Conservation (phyloP, 441 rosid genomes). For the Pelargonium australe region DNA sequence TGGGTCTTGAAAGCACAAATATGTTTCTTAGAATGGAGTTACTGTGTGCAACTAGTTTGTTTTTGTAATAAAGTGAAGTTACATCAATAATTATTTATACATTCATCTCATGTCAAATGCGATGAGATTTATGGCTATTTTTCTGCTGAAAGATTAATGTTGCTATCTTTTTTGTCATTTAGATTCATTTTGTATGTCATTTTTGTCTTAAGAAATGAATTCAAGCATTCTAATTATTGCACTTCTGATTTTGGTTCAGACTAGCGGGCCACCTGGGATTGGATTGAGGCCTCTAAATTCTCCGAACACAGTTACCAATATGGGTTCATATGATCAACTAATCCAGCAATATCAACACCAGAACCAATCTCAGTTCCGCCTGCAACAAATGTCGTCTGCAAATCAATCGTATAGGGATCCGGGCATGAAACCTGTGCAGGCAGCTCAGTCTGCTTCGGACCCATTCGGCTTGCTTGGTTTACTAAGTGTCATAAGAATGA, state of each 20-base stretch:
- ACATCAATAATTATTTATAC: too few species aligned
- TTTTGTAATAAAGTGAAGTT: not conserved
- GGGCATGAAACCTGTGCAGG: conserved; percentile 62
- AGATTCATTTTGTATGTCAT: not conserved
- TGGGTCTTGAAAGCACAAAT: not conserved
- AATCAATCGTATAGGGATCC: conserved; percentile 82
- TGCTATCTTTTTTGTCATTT: not conserved
- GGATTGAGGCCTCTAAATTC: conserved; percentile 85
- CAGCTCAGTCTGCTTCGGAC: conserved; percentile 62
- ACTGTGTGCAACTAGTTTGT: not conserved
- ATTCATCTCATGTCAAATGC: not conserved
- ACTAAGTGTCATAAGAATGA: conserved; percentile 66
- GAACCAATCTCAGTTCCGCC: conserved; percentile 70
- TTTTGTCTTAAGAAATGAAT: not conserved
- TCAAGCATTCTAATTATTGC: not conserved
- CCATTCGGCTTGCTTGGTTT: conserved; percentile 89
- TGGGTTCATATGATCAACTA: conserved; percentile 70
- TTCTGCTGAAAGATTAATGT: not conserved
- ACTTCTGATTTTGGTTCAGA: conserved; percentile 31
- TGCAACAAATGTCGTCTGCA: conserved; percentile 69
- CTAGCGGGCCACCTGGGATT: conserved; percentile 71
- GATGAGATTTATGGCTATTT: not conserved
- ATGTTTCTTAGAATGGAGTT: not conserved
- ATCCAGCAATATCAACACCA: conserved; percentile 86
- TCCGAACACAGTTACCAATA: conserved; percentile 52